A percentile compares a stretch with the other conserved stretches of the same genome.
These are phyloP conservation scores for Osmozyma mogii DNA, from an alignment of 805 yeast genomes.

Conservation along the genomic window DNA sequence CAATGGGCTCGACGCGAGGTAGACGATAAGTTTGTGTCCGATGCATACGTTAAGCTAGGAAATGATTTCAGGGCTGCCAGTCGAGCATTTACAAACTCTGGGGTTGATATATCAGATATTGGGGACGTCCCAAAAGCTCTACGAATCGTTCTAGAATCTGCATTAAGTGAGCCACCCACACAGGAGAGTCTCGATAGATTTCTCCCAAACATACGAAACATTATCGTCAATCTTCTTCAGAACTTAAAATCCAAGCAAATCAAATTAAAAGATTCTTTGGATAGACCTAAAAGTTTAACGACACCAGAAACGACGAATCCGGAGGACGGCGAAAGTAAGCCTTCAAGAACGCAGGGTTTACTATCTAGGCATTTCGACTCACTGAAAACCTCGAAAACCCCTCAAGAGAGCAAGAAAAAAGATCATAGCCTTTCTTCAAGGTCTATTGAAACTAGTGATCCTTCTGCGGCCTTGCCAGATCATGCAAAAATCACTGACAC, in stretches of 20 bases:
- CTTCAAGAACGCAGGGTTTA: too few relatives aligned
- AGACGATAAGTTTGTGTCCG: slow-evolving; percentile 77
- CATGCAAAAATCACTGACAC: not conserved
- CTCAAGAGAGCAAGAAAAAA: too few relatives aligned
- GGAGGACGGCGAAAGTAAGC: too few relatives aligned
- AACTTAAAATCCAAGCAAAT: slow-evolving; percentile 76
- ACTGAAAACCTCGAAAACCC: too few relatives aligned
- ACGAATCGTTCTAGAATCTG: slow-evolving; percentile 74
- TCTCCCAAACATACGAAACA: slow-evolving; percentile 77
- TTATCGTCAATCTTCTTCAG: slow-evolving; percentile 72
- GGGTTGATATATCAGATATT: slow-evolving; percentile 73
- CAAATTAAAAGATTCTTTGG: slow-evolving; percentile 35
- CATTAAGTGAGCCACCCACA: slow-evolving; percentile 77
- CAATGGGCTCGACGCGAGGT: slow-evolving; percentile 86
- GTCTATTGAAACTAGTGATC: not conserved
- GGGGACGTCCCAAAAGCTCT: slow-evolving; percentile 87
- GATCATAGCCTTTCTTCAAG: too few relatives aligned
- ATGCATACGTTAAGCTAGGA: slow-evolving; percentile 85
- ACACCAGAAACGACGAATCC: not conserved
- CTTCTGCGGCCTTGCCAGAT: not conserved
- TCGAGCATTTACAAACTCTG: slow-evolving; percentile 68
- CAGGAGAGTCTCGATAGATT: slow-evolving; percentile 74
- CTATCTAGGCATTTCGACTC: too few relatives aligned
- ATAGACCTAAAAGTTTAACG: too few relatives aligned
- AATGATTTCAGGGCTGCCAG: slow-evolving; percentile 87